phyloP scores from a whole-genome alignment of 2,329 filamentous ascomycete genomes.

The Trichophyton equinum region DNA sequence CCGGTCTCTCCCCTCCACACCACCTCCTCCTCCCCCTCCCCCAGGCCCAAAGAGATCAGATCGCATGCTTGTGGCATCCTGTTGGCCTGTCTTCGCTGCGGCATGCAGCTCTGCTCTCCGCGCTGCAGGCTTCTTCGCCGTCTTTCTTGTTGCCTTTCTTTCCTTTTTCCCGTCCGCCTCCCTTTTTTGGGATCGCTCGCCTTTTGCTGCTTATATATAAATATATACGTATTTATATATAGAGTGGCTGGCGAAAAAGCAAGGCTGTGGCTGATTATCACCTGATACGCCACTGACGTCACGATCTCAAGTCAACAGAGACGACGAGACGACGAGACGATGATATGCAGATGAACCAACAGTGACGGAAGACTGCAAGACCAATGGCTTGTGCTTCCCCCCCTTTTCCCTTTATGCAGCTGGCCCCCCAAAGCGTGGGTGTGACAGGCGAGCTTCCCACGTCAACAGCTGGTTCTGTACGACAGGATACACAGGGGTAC shows the following conservation, averaged over 20 bases:
- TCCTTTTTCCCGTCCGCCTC: background rate
- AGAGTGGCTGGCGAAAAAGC: background rate
- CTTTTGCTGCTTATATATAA: background rate
- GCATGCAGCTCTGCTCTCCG: background rate
- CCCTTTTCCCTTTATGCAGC: background rate
- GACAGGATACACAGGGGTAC: background rate
- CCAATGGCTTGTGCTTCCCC: background rate
- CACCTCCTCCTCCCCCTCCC: no score
- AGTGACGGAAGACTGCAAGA: background rate
- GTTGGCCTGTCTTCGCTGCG: background rate
- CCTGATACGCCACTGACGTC: slow-evolving; percentile 2
- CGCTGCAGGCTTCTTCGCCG: background rate
- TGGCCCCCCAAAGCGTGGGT: no score
- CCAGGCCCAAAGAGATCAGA: background rate
- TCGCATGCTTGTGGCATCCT: background rate
- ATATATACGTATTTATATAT: background rate
- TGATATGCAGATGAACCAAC: no score
- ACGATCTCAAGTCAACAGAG: background rate
- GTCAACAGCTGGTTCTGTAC: background rate
- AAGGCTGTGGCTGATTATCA: background rate
- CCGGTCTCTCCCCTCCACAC: background rate
- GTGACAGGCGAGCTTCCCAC: background rate
- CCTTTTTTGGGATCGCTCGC: background rate
- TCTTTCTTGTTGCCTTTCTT: background rate
- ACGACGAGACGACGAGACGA: background rate